These are phyloP conservation scores for Nitzschia inconspicua DNA, from an alignment of 108 stramenopile species.

Conservation along the genomic window DNA sequence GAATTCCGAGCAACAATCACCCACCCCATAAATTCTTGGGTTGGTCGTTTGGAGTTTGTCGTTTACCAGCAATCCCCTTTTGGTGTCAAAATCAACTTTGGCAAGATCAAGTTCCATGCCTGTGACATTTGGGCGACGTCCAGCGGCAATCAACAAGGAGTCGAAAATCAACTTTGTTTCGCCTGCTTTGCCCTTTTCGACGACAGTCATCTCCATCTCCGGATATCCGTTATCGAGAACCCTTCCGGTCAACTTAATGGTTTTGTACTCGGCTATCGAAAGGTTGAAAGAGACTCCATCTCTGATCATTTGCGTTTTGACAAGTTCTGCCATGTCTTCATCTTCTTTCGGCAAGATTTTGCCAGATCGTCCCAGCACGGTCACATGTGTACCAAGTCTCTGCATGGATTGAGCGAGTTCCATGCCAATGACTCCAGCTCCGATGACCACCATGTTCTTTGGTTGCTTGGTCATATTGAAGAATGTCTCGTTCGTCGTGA, in stretches of 20 bases:
- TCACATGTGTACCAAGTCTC: constrained; percentile 76
- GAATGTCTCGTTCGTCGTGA: constrained; percentile 87
- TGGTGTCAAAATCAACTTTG: constrained; percentile 69
- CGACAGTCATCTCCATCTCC: constrained; percentile 42
- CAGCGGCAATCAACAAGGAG: constrained; percentile 75
- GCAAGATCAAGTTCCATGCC: constrained; percentile 83
- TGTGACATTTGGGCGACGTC: constrained; percentile 80
- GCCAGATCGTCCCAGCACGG: constrained; percentile 65
- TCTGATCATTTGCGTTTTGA: constrained; percentile 51
- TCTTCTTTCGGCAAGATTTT: constrained; percentile 77
- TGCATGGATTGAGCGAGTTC: constrained; percentile 89
- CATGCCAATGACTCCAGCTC: constrained; percentile 87
- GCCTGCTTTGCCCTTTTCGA: constrained; percentile 30
- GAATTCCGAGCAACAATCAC: constrained; percentile 74
- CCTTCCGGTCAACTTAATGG: constrained; percentile 46
- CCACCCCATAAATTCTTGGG: constrained; percentile 67
- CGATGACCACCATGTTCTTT: constrained; percentile 69
- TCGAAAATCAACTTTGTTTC: constrained; percentile 43
- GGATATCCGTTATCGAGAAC: constrained; percentile 38
- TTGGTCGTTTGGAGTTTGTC: constrained; percentile 79
- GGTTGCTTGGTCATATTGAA: constrained; percentile 85
- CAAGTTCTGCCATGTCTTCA: constrained; percentile 55
- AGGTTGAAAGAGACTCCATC: constrained; percentile 60
- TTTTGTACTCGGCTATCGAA: constrained; percentile 37
- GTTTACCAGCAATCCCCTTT: constrained; percentile 69